These are phyloP conservation scores for Quercus variabilis DNA, from an alignment of 306 rosid species.

Conservation along the genomic window DNA sequence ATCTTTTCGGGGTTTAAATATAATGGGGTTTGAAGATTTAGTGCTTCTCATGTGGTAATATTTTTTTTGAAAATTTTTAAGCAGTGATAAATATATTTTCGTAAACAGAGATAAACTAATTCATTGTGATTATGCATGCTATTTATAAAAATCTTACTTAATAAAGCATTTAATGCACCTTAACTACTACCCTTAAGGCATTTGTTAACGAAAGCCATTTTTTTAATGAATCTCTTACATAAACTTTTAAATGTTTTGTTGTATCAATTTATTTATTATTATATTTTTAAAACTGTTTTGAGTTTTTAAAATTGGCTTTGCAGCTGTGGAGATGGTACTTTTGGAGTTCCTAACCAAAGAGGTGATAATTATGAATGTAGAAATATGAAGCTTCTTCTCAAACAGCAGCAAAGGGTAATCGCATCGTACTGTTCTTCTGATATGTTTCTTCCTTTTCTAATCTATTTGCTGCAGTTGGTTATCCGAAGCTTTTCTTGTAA, in stretches of 20 bases:
- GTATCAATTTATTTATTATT: too few species aligned
- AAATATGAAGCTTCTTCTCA: slow-evolving; percentile 99
- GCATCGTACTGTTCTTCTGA: slow-evolving; percentile 20
- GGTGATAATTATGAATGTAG: slow-evolving; percentile 99
- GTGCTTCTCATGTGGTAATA: background rate
- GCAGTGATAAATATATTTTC: background rate
- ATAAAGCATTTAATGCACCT: too few species aligned
- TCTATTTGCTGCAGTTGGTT: background rate
- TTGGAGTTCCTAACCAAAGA: slow-evolving; percentile 94
- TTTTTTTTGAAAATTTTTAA: background rate
- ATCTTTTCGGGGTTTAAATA: background rate
- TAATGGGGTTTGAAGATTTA: background rate
- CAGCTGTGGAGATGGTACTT: slow-evolving; percentile 97
- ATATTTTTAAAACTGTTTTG: background rate
- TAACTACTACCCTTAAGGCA: too few species aligned
- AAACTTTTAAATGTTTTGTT: too few species aligned
- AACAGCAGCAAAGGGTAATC: slow-evolving; percentile 93
- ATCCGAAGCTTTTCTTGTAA: background rate
- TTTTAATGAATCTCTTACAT: too few species aligned
- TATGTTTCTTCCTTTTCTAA: slow-evolving; percentile 9
- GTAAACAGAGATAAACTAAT: background rate
- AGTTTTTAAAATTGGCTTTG: slow-evolving; percentile 27
- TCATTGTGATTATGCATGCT: background rate
- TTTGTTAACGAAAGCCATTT: too few species aligned
- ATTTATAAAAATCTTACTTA: too few species aligned